Evolutionary conservation across 202 grass and related monocot species (phyloP), one percentile per base, ranked within the genome.

Genomic region (Saccharum hybrid): DNA sequence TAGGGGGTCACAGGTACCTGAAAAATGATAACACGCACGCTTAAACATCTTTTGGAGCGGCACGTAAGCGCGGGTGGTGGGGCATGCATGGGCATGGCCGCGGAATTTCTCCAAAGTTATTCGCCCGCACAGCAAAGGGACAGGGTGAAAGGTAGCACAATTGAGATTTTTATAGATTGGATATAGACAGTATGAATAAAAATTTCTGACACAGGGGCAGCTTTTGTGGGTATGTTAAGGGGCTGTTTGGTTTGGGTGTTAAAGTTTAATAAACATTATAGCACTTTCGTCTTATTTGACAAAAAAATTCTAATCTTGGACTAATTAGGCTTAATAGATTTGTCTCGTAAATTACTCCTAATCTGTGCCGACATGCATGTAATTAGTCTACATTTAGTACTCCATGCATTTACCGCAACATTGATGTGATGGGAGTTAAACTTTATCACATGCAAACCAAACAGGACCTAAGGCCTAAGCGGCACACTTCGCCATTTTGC

Each of bases 171-270:
- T 71, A 68, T 48, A 9, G 13, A 16, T 19, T 26, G 7, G 7
- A n/a, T 8, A 60, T 60, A 23, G 70, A 76, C 57, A 74, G 5
- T 64, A 75, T 83, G 42, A 36, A 30, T 52, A 81, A 80, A 83
- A 70, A 65, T 8, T 7, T 8, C 88, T 87, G 75, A 71, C 84
- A 48, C 16, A 3, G 1, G 33, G 8, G 71, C 71, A 71, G 81
- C 76, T 81, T 90, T 87, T 84, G 71, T 61, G 81, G 70, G 51
- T 63, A 23, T 62, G 78, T 83, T 90, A 60, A 57, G 54, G n/a
- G n/a, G n/a, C n/a, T n/a, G n/a, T n/a, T n/a, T n/a, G n/a, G n/a
- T n/a, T n/a, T n/a, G n/a, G n/a, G n/a, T n/a, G n/a, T n/a, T n/a
- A n/a, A n/a, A n/a, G n/a, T n/a, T n/a, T n/a, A n/a, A n/a, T n/a